A percentile compares a stretch with the other conserved stretches of the same genome.
Evolutionary conservation across 441 rosid genomes (phyloP).

Genomic region (Pelargonium fulgidum): DNA sequence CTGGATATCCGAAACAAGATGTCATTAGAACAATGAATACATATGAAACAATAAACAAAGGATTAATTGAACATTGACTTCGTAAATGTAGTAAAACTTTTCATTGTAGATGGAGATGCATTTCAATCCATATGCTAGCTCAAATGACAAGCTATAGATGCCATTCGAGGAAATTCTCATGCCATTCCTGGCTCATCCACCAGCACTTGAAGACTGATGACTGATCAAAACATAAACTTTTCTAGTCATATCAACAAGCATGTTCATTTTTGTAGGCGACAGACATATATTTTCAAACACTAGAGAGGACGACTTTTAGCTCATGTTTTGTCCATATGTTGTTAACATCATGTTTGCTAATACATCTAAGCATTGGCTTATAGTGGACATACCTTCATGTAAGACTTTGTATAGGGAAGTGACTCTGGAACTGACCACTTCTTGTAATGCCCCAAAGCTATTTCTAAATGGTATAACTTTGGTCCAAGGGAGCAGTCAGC

Average conservation of each 20-base stretch:
- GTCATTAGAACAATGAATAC: slow-evolving; percentile 13
- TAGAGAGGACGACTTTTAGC: neutral
- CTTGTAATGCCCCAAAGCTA: slow-evolving; percentile 64
- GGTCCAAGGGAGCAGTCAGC: slow-evolving; percentile 62
- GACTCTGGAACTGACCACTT: slow-evolving; percentile 64
- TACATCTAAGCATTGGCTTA: neutral
- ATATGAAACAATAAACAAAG: neutral
- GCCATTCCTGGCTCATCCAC: no score
- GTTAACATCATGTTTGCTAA: slow-evolving; percentile 1
- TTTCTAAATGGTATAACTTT: slow-evolving; percentile 55
- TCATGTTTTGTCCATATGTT: neutral
- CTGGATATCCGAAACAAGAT: slow-evolving; percentile 29
- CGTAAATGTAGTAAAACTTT: neutral
- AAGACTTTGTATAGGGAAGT: slow-evolving; percentile 41
- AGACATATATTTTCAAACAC: neutral
- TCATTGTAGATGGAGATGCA: neutral
- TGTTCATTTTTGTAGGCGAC: neutral
- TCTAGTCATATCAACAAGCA: no score
- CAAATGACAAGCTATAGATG: no score
- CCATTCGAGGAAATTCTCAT: no score
- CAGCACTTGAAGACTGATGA: no score
- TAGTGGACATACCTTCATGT: slow-evolving; percentile 45
- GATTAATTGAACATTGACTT: neutral
- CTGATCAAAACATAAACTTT: no score
- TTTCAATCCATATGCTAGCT: no score